Percentiles rank a stretch among this genome's conserved stretches.
Evolutionary conservation across 371 early-diverging fungal genomes (phyloP).

Genomic region (Mortierella sp.): DNA sequence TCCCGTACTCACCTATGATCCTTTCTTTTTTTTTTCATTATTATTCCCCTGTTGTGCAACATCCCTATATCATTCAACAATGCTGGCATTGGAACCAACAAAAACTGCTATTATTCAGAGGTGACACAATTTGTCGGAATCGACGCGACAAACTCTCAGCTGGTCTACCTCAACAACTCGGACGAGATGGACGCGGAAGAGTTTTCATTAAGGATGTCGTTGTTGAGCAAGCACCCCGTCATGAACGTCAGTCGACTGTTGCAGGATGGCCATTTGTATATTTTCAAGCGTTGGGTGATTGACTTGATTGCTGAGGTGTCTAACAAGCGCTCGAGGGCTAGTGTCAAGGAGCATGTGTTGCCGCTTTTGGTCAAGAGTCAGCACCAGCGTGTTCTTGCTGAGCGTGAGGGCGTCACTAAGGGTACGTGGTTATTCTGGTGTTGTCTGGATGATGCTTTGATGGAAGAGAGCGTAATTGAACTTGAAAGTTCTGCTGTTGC

Average conservation of each 20-base stretch:
- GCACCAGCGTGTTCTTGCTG: constrained; percentile 75
- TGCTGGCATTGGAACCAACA: background rate
- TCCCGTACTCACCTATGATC: background rate
- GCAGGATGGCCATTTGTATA: constrained; percentile 91
- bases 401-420: constrained; percentile 75
- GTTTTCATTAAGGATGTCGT: constrained; percentile 80
- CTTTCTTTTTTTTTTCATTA: background rate
- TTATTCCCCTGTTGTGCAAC: constrained; percentile 13
- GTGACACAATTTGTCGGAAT: constrained; percentile 83
- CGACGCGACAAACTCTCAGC: constrained; percentile 78
- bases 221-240: constrained; percentile 68
- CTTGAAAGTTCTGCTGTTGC: background rate
- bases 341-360: constrained; percentile 87
- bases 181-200: constrained; percentile 64
- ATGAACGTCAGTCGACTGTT: constrained; percentile 54
- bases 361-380: constrained; percentile 88
- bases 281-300: constrained; percentile 92
- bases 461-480: background rate
- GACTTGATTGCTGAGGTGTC: constrained; percentile 73
- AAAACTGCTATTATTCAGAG: constrained; percentile 34
- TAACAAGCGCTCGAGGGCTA: constrained; percentile 76
- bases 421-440: constrained; percentile 56
- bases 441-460: background rate
- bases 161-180: constrained; percentile 75
- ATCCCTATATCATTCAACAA: background rate